These are phyloP conservation scores for Xylaria nigripes DNA, from an alignment of 495 filamentous ascomycete genomes.

Conservation along the genomic window DNA sequence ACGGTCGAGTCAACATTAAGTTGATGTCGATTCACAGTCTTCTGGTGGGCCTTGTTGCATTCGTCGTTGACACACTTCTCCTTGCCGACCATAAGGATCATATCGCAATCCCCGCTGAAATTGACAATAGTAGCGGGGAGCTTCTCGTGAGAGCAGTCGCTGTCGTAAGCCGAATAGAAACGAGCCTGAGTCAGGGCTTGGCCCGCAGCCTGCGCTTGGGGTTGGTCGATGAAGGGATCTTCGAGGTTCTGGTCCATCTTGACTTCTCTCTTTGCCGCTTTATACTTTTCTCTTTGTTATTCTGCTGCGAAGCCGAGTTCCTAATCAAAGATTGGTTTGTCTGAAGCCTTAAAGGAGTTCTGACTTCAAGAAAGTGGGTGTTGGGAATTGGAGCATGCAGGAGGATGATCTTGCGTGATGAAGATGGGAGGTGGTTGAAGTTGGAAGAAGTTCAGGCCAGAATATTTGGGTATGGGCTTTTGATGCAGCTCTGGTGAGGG, in stretches of 20 bases:
- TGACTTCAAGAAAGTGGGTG: background rate
- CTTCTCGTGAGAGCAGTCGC: background rate
- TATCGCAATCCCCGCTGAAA: background rate
- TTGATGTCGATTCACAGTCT: background rate
- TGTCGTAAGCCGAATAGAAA: background rate
- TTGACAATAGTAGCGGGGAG: background rate
- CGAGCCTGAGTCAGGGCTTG: too few relatives aligned
- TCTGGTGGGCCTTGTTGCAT: background rate
- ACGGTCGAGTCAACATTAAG: conserved; percentile 2
- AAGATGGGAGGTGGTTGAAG: background rate
- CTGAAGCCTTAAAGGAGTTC: too few relatives aligned
- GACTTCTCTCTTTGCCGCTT: background rate
- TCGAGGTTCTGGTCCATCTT: background rate
- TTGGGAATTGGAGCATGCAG: background rate
- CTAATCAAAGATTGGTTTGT: too few relatives aligned
- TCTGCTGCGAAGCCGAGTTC: too few relatives aligned
- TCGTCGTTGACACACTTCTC: background rate
- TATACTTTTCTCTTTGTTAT: background rate
- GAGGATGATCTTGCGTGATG: background rate
- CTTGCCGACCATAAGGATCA: conserved; percentile 6
- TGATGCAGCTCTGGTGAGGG: too few relatives aligned
- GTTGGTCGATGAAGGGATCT: too few relatives aligned
- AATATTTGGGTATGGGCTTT: background rate
- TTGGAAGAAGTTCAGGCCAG: background rate
- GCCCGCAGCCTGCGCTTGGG: too few relatives aligned